Evolutionary conservation across 2,329 filamentous ascomycete genomes (phyloP), one percentile per base, ranked within the genome.

Genomic region (Xylariaceae sp.): DNA sequence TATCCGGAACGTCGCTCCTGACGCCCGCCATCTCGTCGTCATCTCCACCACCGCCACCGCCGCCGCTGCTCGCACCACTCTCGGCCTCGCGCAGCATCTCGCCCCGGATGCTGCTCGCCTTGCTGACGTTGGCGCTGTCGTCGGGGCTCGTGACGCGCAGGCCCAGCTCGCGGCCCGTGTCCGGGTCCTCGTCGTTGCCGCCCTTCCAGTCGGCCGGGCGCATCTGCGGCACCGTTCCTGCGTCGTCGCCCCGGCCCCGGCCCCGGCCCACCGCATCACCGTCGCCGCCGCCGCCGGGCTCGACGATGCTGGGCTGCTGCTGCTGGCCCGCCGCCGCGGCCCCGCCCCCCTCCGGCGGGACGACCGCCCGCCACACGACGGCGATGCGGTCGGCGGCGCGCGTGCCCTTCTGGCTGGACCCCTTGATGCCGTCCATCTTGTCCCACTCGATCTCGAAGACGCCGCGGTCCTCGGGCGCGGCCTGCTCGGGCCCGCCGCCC

Each of bases 361-460:
- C 55, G 0, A 57, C 58, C 1, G 61, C 59, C 25, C 78, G 77
- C 92, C 92, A 98, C 0, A 94, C 80, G 0, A 96, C 83, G 9
- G 85, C 80, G 16, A 96, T 65, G 25, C 75, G 75, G 53, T 98
- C 90, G 7, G 94, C 77, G 0, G 85, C 86, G 27, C 80, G 71
- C 1, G 82, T 82, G 0, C 92, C 92, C 56, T 94, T 94, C 19
- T 80, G 73, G 15, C 71, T 77, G 4, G 83, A 89, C 1, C 92
- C 92, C 57, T 95, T 95, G 58, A 98, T 89, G 3, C 92, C 92
- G 47, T 98, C 92, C 77, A 98, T 84, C 34, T 68, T 66, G 24
- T 76, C 72, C 74, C 74, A 77, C 1, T 69, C 68, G 18, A 77
- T 70, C 37, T 64, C 59, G 31, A 77, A 77, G 3, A 77, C 64